Base-by-base conservation (phyloP, 2,329 filamentous ascomycete genomes). In the Fragosphaeria purpurea region DNA sequence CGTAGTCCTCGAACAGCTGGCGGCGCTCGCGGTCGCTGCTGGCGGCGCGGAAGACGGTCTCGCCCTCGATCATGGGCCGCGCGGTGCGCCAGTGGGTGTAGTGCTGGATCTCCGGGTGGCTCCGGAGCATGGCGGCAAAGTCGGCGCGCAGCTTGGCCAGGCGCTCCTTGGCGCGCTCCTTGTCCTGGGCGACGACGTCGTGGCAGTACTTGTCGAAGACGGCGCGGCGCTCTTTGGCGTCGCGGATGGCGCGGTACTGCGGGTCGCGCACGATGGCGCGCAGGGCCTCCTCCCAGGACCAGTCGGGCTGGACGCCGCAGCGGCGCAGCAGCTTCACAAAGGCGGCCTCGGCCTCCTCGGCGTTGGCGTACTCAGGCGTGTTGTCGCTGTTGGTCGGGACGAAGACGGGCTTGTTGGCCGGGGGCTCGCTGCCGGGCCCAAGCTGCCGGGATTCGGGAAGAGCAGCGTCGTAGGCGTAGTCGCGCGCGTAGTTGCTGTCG, bases 81-180 rank as follows among this genome's bases (percentile, higher is more conserved):
- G 91, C 93, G 12, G 88, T 96, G 76, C 89, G 95, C 93, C 93
- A 98, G 55, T 89, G 85, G 41, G 91, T 96, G 67, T 94, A 96
- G 66, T 96, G 82, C 67, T 90, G 93, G 68, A 98, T 97, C 67
- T 98, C 93, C 54, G 90, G 89, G 66, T 98, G 91, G 58, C 89
- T 90, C 69, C 85, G 88, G 58, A 98, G 78, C 93, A 98, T 98
- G 50, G 84, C 90, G 59, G 86, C 85, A 68, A 98, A 98, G 73
- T 97, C 93, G 67, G 86, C 78, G 61, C 89, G 87, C 62, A 97
- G 77, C 72, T 96, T 97, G 60, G 87, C 77, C 66, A 95, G 77
- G 64, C 93, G 85, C 70, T 97, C 91, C 68, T 95, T 91, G 63
- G 90, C 90, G 59, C 86, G 86, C 67, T 94, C 88, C 72, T 94